Base-by-base conservation (phyloP, 1,284 basidiomycete species). In the Volvariella surrecta region DNA sequence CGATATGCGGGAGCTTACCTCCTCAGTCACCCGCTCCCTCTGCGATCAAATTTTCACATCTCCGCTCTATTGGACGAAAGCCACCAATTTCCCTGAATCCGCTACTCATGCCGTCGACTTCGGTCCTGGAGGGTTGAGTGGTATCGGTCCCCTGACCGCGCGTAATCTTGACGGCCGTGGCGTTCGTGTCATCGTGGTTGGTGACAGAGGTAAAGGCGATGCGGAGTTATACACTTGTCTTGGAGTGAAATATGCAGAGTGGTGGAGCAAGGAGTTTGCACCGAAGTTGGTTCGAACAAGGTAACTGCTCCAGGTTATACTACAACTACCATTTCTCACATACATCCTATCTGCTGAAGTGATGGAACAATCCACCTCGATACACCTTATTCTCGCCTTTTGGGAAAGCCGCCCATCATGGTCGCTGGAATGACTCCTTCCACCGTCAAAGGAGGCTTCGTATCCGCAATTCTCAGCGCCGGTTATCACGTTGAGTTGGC, bases 371-470 rank as follows among this genome's bases (percentile, higher is more conserved):
- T 97, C 45, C 83, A 94, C 59, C 76, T 99, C 55, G 93, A 99
- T 63, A 98, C 95, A 0, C 87, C 92, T 4, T 95, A 96, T 74
- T 96, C 94, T 44, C 88, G 95, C 50, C 77, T 98, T 40, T 68
- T 98, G 30, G 91, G 92, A 53, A 97, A 97, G 68, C 82, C 95
- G 1, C 95, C 95, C 15, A 85, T 99, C 63, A 98, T 97, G 93
- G 92, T 99, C 39, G 92, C 92, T 39, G 96, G 95, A 52, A 99
- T 99, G 96, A 96, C 93, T 0, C 93, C 93, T 1, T 85, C 83
- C 1, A 97, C 93, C 17, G 93, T 97, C 50, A 85, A 92, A 58
- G 85, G 85, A 41, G 90, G 90, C 35, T 92, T 96, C 61, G 92
- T 96, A 52, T 81, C 83, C 47, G 93, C 95, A 4, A 78, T 95